Base-by-base conservation (phyloP, 805 yeast genomes). In the Ogataea nonfermentans region DNA sequence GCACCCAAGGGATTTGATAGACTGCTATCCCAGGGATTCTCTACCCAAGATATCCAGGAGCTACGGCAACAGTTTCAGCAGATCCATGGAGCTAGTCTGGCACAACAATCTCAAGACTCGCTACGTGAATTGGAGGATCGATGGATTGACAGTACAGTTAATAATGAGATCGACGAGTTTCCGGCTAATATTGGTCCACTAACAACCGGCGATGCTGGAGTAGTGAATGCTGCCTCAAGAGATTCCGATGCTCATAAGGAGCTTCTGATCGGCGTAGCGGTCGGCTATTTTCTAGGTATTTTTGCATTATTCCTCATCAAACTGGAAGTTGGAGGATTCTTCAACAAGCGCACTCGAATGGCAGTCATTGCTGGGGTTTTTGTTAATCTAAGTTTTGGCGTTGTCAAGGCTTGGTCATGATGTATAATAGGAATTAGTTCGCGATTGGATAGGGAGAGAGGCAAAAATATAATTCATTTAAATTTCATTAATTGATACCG, bases 1-100 rank as follows among this genome's bases (percentile, higher is more conserved):
- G 89, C 87, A 10, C 80, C 82, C 3, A 74, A 81, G 11, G 96
- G 97, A 2, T 87, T 90, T 59, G 96, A 90, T 59, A 65, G 96
- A 29, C 67, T 90, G 37, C 69, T 89, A 12, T 77, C 79, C 23
- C 90, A 89, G 30, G 97, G 97, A 7, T 86, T 90, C 56, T 73
- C 85, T 4, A 85, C 78, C 23, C 83, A 78, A 43, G 97, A 90
- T 51, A 77, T 90, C 19, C 68, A 69, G 29, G 81, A 80, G 40
- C 61, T 90, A 43, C 70, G 96, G 43, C 65, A 74, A 36, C 96
- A 89, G 58, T 89, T 90, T 55, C 73, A 77, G 42, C 70, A 71
- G 41, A 69, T 89, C 2, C 84, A 86, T 58, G 86, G 86, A 0
- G 68, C 56, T 31, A 63, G 46, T 8, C 32, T 51, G 32, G 36